Conservation (phyloP, 2,329 filamentous ascomycete genomes). For the Emmonsiellopsis sp. region DNA sequence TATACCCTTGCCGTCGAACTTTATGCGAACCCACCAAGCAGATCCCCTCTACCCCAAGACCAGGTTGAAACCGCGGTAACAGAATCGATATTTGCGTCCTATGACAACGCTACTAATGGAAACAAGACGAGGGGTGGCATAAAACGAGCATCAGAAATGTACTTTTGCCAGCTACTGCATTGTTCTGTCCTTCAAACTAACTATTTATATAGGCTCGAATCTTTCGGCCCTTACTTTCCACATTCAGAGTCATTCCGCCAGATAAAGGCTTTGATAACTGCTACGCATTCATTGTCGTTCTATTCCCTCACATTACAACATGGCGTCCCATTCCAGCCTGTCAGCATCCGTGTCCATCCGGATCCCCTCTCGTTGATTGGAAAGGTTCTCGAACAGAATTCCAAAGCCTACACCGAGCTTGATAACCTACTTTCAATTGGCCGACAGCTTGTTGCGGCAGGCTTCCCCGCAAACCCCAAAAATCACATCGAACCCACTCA, state of each 20-base stretch:
- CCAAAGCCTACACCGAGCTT: conserved; percentile 53
- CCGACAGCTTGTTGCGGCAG: conserved; percentile 46
- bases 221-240: conserved; percentile 35
- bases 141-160: conserved; percentile 52
- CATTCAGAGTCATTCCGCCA: conserved; percentile 33
- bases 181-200: conserved; percentile 1
- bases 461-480: conserved; percentile 24
- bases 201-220: conserved; percentile 25
- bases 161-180: conserved; percentile 16
- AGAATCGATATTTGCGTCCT: conserved; percentile 45
- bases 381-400: conserved; percentile 54
- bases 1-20: conserved; percentile 34
- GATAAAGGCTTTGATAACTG: conserved; percentile 47
- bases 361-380: conserved; percentile 52
- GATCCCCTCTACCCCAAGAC: conserved; percentile 29
- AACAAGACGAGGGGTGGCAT: conserved; percentile 54
- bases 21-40: conserved; percentile 21
- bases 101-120: conserved; percentile 59
- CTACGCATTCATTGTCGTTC: conserved; percentile 56
- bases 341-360: conserved; percentile 55
- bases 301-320: conserved; percentile 57
- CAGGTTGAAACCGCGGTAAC: conserved; percentile 46
- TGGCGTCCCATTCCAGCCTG: conserved; percentile 56
- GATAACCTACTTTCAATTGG: conserved; percentile 56
- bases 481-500: conserved; percentile 13